These are phyloP conservation scores for Aegilops speltoides DNA, from an alignment of 176 grass and related monocot species.

Conservation along the genomic window DNA sequence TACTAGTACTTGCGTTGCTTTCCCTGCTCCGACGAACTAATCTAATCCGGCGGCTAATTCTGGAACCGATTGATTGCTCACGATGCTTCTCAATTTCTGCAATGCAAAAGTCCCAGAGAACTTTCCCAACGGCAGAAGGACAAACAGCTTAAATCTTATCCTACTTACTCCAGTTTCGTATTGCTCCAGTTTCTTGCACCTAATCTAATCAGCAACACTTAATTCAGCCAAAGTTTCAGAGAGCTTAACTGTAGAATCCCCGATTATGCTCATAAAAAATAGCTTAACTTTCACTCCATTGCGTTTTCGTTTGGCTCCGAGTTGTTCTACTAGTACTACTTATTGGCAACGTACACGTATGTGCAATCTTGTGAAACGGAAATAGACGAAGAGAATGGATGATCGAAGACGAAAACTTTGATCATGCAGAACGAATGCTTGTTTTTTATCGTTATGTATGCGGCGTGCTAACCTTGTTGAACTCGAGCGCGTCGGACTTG, in stretches of 20 bases:
- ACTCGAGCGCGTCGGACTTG: constrained; percentile 79
- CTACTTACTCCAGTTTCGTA: too few relatives aligned
- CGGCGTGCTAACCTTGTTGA: constrained; percentile 56
- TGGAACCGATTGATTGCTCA: not conserved
- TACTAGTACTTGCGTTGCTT: not conserved
- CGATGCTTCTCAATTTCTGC: not conserved
- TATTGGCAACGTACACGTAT: not conserved
- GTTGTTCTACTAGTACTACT: not conserved
- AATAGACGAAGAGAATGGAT: too few relatives aligned
- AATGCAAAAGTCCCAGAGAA: not conserved
- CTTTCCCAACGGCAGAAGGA: not conserved
- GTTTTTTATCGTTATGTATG: too few relatives aligned
- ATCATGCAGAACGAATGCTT: not conserved
- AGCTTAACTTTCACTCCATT: not conserved
- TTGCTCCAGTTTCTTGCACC: not conserved
- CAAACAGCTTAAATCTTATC: not conserved
- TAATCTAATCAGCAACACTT: not conserved
- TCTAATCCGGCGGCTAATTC: not conserved
- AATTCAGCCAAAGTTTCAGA: not conserved
- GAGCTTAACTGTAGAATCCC: not conserved
- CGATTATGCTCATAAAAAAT: not conserved
- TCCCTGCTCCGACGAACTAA: not conserved
- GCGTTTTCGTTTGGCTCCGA: not conserved
- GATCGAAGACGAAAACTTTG: not conserved
- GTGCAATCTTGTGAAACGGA: not conserved